These are phyloP conservation scores for Cutaneotrichosporon cutaneum DNA, from an alignment of 1,284 basidiomycete species.

Conservation along the genomic window DNA sequence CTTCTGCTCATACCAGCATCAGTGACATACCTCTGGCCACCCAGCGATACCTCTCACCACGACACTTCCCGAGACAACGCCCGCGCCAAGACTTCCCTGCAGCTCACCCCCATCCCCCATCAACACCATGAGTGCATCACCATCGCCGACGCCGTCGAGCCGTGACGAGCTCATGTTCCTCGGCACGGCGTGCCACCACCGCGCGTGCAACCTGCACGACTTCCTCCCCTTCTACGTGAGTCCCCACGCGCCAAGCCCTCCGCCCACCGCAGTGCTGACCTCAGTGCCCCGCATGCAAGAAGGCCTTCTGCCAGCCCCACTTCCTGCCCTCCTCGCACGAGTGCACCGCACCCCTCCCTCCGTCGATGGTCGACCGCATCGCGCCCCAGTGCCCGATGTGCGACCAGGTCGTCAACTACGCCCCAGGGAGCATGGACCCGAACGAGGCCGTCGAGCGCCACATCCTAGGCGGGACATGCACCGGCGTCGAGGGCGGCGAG, in stretches of 20 bases:
- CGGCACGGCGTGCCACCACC: slow-evolving; percentile 49
- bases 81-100: background rate
- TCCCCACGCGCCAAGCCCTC: background rate
- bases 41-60: background rate
- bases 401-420: slow-evolving; percentile 42
- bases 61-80: background rate
- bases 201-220: slow-evolving; percentile 50
- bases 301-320: slow-evolving; percentile 51
- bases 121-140: slow-evolving; percentile 16
- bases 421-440: slow-evolving; percentile 31
- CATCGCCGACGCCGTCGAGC: slow-evolving; percentile 17
- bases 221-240: slow-evolving; percentile 52
- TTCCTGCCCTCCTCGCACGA: slow-evolving; percentile 48
- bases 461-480: slow-evolving; percentile 44
- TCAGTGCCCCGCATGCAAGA: slow-evolving; percentile 51
- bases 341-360: slow-evolving; percentile 47
- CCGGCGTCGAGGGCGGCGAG: slow-evolving; percentile 45
- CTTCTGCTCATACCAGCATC: background rate
- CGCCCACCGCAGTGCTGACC: slow-evolving; percentile 8
- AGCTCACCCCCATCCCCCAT: background rate
- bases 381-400: slow-evolving; percentile 52
- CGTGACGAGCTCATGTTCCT: slow-evolving; percentile 49
- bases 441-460: slow-evolving; percentile 51
- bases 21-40: background rate
- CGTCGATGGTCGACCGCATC: slow-evolving; percentile 49